These are phyloP conservation scores for Monilinia fructicola DNA, from an alignment of 2,329 filamentous ascomycete species.

Conservation along the genomic window DNA sequence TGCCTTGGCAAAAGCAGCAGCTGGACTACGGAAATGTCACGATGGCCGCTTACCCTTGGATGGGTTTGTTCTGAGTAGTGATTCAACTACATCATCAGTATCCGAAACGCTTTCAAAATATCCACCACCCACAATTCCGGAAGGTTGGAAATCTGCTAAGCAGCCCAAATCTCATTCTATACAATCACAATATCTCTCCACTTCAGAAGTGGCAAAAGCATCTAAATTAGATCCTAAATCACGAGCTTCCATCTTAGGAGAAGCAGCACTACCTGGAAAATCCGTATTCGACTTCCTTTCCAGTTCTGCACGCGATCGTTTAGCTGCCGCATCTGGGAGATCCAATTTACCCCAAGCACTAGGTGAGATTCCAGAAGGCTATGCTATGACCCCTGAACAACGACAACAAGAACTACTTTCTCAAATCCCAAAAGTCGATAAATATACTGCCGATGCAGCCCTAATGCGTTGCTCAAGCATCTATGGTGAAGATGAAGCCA, in stretches of 20 bases:
- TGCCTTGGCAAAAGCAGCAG: conserved; percentile 42
- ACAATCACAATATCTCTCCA: conserved; percentile 57
- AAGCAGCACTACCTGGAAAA: conserved; percentile 79
- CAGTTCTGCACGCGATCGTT: conserved; percentile 70
- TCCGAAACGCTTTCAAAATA: conserved; percentile 50
- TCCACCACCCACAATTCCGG: conserved; percentile 65
- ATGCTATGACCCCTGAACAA: conserved; percentile 62
- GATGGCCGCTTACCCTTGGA: conserved; percentile 78
- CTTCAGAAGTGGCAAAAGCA: conserved; percentile 73
- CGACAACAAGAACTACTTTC: conserved; percentile 57
- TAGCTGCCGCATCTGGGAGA: conserved; percentile 75
- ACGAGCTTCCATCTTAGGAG: conserved; percentile 77
- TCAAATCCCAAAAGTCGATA: conserved; percentile 64
- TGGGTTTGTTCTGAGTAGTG: conserved; percentile 72
- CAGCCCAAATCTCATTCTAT: conserved; percentile 41
- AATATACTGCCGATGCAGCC: conserved; percentile 65
- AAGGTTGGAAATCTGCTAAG: conserved; percentile 70
- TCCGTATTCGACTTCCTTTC: conserved; percentile 94
- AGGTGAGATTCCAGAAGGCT: conserved; percentile 69
- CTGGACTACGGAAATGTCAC: conserved; percentile 68
- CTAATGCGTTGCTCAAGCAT: conserved; percentile 65
- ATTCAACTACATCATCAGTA: conserved; percentile 49
- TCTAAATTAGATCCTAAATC: conserved; percentile 74
- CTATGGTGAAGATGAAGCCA: conserved; percentile 78
- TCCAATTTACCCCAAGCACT: conserved; percentile 73